phyloP scores from a whole-genome alignment of 1,284 basidiomycete species.

The Austropuccinia psidii region DNA sequence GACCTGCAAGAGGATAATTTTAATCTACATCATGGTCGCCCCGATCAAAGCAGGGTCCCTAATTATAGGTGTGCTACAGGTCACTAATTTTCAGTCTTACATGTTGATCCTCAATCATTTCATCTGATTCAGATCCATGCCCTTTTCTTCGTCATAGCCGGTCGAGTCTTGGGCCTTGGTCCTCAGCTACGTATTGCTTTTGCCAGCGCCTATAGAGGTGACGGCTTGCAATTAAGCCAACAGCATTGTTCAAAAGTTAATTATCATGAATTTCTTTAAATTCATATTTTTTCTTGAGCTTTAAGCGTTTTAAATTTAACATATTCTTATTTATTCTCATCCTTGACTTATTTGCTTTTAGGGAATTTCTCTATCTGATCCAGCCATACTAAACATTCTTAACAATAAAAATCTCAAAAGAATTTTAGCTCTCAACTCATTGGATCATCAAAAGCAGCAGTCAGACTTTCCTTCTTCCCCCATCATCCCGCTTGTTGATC shows the following conservation, averaged over 20 bases:
- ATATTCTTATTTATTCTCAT: background rate
- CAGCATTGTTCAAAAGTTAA: conserved; percentile 15
- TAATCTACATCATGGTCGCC: conserved; percentile 21
- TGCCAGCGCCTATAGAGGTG: conserved; percentile 19
- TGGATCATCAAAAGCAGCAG: too few relatives aligned
- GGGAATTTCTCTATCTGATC: conserved; percentile 30
- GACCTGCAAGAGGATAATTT: conserved; percentile 31
- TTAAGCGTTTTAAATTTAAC: background rate
- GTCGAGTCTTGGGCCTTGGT: conserved; percentile 13
- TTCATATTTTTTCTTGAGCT: too few relatives aligned
- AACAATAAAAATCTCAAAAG: conserved; percentile 28
- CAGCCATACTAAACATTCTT: conserved; percentile 22
- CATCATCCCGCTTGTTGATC: background rate
- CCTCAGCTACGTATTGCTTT: conserved; percentile 8
- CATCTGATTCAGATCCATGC: too few relatives aligned
- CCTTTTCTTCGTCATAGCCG: conserved; percentile 12
- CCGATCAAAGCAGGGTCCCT: conserved; percentile 20
- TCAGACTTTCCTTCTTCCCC: too few relatives aligned
- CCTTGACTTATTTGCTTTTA: too few relatives aligned
- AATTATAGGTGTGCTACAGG: conserved; percentile 25
- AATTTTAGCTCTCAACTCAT: conserved; percentile 2
- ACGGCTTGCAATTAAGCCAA: conserved; percentile 21
- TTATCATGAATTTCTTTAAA: background rate
- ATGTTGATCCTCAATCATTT: too few relatives aligned
- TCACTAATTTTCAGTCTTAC: too few relatives aligned